phyloP scores from a whole-genome alignment of 2,329 filamentous ascomycete genomes.

The Xylaria sp. region DNA sequence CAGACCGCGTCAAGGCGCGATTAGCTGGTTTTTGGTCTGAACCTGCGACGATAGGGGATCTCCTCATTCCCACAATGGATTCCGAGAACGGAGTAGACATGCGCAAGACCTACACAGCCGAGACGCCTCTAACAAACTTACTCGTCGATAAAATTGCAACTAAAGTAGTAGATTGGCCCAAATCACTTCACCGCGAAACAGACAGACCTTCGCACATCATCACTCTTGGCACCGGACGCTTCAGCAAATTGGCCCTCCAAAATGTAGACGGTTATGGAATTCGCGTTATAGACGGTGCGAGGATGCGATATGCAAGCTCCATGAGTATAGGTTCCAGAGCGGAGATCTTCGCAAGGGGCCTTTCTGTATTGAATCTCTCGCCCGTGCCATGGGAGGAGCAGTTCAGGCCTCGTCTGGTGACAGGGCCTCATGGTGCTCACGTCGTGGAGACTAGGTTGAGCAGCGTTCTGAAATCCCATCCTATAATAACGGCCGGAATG shows the following conservation, averaged over 20 bases:
- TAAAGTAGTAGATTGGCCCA: slow-evolving; percentile 19
- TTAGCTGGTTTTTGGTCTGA: slow-evolving; percentile 81
- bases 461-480: slow-evolving; percentile 79
- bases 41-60: slow-evolving; percentile 54
- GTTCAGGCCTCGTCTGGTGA: slow-evolving; percentile 88
- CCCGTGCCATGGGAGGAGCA: slow-evolving; percentile 97
- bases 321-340: slow-evolving; percentile 95
- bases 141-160: slow-evolving; percentile 18
- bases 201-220: slow-evolving; percentile 17
- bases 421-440: slow-evolving; percentile 84
- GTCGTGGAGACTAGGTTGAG: slow-evolving; percentile 98
- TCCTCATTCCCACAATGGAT: slow-evolving; percentile 87
- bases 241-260: slow-evolving; percentile 22
- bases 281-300: slow-evolving; percentile 27
- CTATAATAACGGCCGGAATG: slow-evolving; percentile 92
- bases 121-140: neutral
- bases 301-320: slow-evolving; percentile 15
- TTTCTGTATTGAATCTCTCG: slow-evolving; percentile 90
- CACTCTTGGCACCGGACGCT: slow-evolving; percentile 15
- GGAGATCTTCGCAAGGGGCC: slow-evolving; percentile 94
- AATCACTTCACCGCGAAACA: neutral
- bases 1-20: slow-evolving; percentile 81
- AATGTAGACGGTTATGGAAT: slow-evolving; percentile 22
- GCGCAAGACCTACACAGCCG: slow-evolving; percentile 1
- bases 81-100: slow-evolving; percentile 51